Evolutionary conservation across 768 basidiomycete genomes (phyloP).

Genomic region (Cubamyces sp.): DNA sequence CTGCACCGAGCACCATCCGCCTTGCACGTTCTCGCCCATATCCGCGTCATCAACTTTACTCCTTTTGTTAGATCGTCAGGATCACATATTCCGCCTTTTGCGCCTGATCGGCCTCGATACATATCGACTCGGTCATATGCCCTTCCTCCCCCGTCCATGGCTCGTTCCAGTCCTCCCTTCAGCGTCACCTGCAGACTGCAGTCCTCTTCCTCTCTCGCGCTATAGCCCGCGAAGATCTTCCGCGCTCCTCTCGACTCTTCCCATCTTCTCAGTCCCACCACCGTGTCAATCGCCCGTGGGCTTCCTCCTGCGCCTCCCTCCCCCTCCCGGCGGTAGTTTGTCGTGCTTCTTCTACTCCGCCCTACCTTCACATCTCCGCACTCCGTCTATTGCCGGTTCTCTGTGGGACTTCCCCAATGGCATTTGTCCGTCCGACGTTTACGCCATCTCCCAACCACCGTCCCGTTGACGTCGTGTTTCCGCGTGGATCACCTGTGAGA

Average conservation of each 20-base stretch:
- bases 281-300: neutral
- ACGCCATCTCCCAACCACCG: constrained; percentile 3
- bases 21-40: constrained; percentile 13
- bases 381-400: constrained; percentile 12
- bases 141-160: constrained; percentile 5
- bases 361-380: constrained; percentile 4
- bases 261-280: neutral
- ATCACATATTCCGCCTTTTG: constrained; percentile 11
- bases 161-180: constrained; percentile 5
- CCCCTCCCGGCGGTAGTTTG: constrained; percentile 13
- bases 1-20: neutral
- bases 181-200: constrained; percentile 14
- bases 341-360: constrained; percentile 9
- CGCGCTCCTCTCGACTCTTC: constrained; percentile 1
- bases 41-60: constrained; percentile 19
- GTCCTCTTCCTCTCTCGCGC: constrained; percentile 1
- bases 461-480: constrained; percentile 19
- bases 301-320: constrained; percentile 9
- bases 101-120: constrained; percentile 25
- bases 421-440: constrained; percentile 15
- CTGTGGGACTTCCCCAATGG: constrained; percentile 17
- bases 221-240: constrained; percentile 17
- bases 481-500: constrained; percentile 25
- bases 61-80: constrained; percentile 21
- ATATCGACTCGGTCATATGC: constrained; percentile 18